Evolutionary conservation across 208 protist species (phyloP).

Genomic region (Trypanosoma lewisi): DNA sequence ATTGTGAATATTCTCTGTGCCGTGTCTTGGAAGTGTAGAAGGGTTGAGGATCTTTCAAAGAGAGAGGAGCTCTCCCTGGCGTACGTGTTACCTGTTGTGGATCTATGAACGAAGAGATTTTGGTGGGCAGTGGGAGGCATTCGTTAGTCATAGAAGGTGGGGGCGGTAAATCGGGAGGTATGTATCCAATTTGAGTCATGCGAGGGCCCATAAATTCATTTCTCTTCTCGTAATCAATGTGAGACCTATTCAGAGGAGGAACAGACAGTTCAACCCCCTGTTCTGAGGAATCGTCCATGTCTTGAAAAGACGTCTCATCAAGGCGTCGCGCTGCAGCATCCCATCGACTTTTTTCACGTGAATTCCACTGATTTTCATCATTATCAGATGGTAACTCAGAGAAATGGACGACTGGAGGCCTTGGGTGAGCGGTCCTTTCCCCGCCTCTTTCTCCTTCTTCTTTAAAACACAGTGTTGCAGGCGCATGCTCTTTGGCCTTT

Average conservation of each 20-base stretch:
- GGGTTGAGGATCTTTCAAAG: slow-evolving; percentile 19
- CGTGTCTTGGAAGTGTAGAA: slow-evolving; percentile 19
- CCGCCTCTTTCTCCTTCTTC: neutral
- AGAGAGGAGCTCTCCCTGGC: neutral
- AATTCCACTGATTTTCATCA: neutral
- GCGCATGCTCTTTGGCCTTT: neutral
- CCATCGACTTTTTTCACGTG: neutral
- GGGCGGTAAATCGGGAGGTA: neutral
- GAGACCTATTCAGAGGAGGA: slow-evolving; percentile 8
- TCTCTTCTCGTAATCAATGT: neutral
- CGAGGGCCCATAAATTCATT: neutral
- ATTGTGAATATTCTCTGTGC: neutral
- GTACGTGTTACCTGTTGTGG: slow-evolving; percentile 3
- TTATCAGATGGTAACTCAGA: neutral
- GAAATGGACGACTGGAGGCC: neutral
- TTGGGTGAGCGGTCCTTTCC: neutral
- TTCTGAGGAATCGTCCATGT: neutral
- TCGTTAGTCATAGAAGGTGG: slow-evolving; percentile 7
- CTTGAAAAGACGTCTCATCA: neutral
- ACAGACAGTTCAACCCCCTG: neutral
- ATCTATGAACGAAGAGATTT: slow-evolving; percentile 16
- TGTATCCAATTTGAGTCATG: neutral
- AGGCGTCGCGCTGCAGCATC: neutral
- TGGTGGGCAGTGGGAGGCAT: slow-evolving; percentile 23
- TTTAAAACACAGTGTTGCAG: neutral